Evolutionary conservation across 225 moss, liverwort and hornwort genomes (phyloP), one percentile per base, ranked within the genome.

Genomic region (Pseudoscleropodium purum): DNA sequence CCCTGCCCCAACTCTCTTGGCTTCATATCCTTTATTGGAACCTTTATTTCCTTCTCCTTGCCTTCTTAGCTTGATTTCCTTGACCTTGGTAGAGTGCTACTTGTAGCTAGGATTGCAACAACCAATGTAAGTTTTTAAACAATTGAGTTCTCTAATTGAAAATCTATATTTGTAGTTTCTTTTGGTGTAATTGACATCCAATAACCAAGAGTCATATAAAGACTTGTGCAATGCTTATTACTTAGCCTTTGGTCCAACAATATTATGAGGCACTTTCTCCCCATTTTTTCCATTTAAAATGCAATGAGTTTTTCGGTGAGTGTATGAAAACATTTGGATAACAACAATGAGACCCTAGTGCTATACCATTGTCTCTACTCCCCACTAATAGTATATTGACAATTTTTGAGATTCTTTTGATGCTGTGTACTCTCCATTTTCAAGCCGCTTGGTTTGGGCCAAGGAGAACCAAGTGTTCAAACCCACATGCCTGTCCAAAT

Each of bases 1-100:
- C 10, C 6, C 47, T 7, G 1, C 18, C 2, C 6, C 3, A 3
- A 18, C 17, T 30, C 0, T 74, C 0, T 47, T 7, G 31, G 6
- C 11, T 75, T 75, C 1, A 7, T 49, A 1, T 49, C 12, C 4
- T 49, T 75, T 75, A 33, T 49, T 0, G 2, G 20, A 33, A 75
- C 19, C 19, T 75, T 33, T 49, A 12, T 19, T 47, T 1, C 33
- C 13, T 75, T 75, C 1, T 11, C 18, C 11, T 49, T 75, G 4
- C 8, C 5, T 41, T 72, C 4, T 72, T 72, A 41, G 15, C 4
- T 70, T 36, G 36, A 39, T 41, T 39, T 25, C 14, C 7, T 41
- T 70, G 8, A 8, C 26, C 15, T 72, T 41, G 9, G 26, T 0
- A 72, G 0, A 39, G 26, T 39, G 14, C 70, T 33, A 33, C 17